Conservation (phyloP, 2,329 filamentous ascomycete species). For the Microsporum audouinii region DNA sequence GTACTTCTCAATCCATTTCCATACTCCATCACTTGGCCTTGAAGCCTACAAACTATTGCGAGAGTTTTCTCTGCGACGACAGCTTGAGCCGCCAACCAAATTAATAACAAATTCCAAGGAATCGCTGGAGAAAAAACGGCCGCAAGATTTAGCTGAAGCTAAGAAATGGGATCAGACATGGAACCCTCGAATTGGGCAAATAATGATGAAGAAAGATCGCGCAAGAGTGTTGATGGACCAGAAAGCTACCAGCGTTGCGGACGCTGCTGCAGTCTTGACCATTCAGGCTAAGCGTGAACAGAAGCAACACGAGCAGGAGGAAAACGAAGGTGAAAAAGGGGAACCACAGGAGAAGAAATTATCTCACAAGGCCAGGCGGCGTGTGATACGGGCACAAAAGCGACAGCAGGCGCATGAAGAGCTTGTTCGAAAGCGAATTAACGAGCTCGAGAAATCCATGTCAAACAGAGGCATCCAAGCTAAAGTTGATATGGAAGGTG, state of each 20-base stretch:
- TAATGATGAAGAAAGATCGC: conserved; percentile 39
- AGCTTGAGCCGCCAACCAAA: conserved; percentile 39
- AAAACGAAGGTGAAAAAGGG: conserved; percentile 8
- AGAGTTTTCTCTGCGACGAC: conserved; percentile 49
- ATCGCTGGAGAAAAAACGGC: conserved; percentile 29
- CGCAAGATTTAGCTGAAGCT: conserved; percentile 28
- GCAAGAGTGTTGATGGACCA: conserved; percentile 51
- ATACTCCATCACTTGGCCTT: conserved; percentile 40
- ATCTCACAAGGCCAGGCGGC: conserved; percentile 22
- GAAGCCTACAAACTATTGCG: conserved; percentile 47
- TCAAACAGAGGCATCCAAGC: conserved; percentile 16
- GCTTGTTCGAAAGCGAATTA: conserved; percentile 20
- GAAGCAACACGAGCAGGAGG: conserved; percentile 12
- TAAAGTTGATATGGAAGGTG: conserved; percentile 21
- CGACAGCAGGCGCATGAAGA: conserved; percentile 19
- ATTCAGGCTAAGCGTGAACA: conserved; percentile 20
- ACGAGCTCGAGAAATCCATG: conserved; percentile 15
- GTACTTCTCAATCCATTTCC: conserved; percentile 48
- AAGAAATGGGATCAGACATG: conserved; percentile 33
- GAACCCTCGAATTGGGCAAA: conserved; percentile 31
- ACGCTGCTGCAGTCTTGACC: conserved; percentile 46
- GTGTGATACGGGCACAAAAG: conserved; percentile 21
- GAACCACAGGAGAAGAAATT: conserved; percentile 18
- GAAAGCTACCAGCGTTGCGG: conserved; percentile 51
- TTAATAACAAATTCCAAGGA: conserved; percentile 37